A percentile compares a stretch with the other conserved stretches of the same genome.
Evolutionary conservation across 2,329 filamentous ascomycete genomes (phyloP).

Genomic region (Scytalidium lignicola): DNA sequence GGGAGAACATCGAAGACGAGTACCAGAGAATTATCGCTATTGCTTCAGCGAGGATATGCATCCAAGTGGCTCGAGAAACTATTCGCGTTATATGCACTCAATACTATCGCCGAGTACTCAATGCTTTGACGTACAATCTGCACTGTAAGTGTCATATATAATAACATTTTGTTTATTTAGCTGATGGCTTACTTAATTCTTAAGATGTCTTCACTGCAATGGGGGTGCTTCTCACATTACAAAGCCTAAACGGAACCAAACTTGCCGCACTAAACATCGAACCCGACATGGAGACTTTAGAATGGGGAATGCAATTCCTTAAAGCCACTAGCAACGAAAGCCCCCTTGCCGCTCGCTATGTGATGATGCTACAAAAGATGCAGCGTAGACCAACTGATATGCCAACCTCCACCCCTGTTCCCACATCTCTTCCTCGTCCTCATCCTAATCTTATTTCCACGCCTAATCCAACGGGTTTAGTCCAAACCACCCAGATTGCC

Average conservation of each 20-base stretch:
- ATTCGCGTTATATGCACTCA: not conserved
- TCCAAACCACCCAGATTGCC: not conserved
- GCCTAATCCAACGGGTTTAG: not conserved
- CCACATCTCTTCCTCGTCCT: not conserved
- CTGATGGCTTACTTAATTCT: not conserved
- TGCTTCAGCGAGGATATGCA: not conserved
- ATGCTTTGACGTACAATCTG: not conserved
- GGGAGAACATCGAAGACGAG: not conserved
- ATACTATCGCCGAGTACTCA: not conserved
- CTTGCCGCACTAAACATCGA: not conserved
- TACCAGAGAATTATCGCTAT: not conserved
- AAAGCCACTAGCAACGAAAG: not conserved
- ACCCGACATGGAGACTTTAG: not conserved
- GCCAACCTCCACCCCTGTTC: not conserved
- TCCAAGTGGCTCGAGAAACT: not conserved
- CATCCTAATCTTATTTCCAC: not conserved
- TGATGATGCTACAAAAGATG: not conserved
- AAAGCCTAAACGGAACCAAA: not conserved
- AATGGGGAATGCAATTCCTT: not conserved
- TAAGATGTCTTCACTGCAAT: conserved; percentile 1
- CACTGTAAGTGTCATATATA: not conserved
- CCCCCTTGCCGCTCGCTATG: not conserved
- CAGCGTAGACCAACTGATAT: not conserved
- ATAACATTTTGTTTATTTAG: not conserved
- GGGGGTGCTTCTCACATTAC: not conserved